These are phyloP conservation scores for Fusarium sp. DNA, from an alignment of 2,329 filamentous ascomycete genomes.

Conservation along the genomic window DNA sequence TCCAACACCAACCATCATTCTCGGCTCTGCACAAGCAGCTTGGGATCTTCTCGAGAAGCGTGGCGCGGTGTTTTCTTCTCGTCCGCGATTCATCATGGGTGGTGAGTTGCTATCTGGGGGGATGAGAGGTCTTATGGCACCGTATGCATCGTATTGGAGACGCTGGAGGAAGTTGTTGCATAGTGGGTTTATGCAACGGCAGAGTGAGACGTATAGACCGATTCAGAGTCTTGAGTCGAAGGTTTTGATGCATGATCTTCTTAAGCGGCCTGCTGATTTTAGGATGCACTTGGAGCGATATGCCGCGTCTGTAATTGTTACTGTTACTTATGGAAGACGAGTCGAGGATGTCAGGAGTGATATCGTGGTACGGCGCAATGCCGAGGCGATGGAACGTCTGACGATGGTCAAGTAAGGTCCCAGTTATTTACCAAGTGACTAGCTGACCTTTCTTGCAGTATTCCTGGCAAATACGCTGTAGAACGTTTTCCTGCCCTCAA, in stretches of 20 bases:
- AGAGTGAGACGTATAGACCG: conserved; percentile 56
- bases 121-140: conserved; percentile 56
- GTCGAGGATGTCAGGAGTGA: conserved; percentile 48
- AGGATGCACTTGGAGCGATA: conserved; percentile 37
- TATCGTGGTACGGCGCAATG: conserved; percentile 52
- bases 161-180: conserved; percentile 57
- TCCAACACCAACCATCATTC: conserved; percentile 55
- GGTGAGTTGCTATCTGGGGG: conserved; percentile 55
- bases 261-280: conserved; percentile 46
- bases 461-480: conserved; percentile 50
- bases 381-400: conserved; percentile 56
- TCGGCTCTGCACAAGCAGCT: conserved; percentile 56
- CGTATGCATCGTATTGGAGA: conserved; percentile 56
- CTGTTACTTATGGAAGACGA: conserved; percentile 54
- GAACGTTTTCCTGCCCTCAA: conserved; percentile 56
- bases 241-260: conserved; percentile 54
- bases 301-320: conserved; percentile 56
- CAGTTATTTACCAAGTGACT: too few species aligned
- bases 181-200: conserved; percentile 56
- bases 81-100: conserved; percentile 59
- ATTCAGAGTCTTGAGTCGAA: conserved; percentile 56
- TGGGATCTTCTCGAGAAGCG: conserved; percentile 58
- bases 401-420: conserved; percentile 55
- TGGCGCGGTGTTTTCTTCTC: conserved; percentile 56
- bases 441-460: neutral